These are phyloP conservation scores for Eucalyptus grandis DNA, from an alignment of 345 rosid genomes.

Conservation along the genomic window DNA sequence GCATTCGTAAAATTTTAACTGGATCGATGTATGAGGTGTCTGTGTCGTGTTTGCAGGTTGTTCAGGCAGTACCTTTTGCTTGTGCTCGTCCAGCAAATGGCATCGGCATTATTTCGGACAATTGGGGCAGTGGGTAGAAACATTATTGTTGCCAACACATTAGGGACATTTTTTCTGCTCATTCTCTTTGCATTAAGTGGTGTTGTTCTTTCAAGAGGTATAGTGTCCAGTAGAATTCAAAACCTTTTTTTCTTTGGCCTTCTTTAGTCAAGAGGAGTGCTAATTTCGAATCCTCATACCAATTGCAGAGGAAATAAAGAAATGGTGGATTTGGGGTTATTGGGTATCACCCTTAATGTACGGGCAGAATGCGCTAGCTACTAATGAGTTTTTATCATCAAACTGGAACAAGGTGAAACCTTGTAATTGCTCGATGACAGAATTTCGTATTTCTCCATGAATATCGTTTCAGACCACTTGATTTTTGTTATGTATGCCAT, in stretches of 20 bases:
- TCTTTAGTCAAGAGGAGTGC: background rate
- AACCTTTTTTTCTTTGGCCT: background rate
- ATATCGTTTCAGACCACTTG: background rate
- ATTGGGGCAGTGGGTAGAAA: constrained; percentile 29
- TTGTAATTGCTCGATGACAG: background rate
- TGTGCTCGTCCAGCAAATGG: constrained; percentile 17
- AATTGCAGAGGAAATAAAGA: constrained; percentile 27
- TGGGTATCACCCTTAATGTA: constrained; percentile 59
- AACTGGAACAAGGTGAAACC: constrained; percentile 36
- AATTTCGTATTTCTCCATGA: background rate
- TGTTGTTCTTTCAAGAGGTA: constrained; percentile 26
- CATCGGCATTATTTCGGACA: constrained; percentile 19
- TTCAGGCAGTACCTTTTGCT: constrained; percentile 25
- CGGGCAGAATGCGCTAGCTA: constrained; percentile 35
- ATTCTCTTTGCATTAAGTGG: constrained; percentile 19
- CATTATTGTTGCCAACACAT: constrained; percentile 26
- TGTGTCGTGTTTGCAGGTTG: constrained; percentile 11
- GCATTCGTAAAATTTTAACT: background rate
- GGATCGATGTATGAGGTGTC: background rate
- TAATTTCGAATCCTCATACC: background rate
- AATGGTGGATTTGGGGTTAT: constrained; percentile 62
- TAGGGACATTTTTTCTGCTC: constrained; percentile 21
- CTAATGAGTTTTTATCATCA: constrained; percentile 38
- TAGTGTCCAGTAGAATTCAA: background rate
- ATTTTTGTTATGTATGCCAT: background rate